Base-by-base conservation (phyloP, 805 yeast genomes). In the Ogataea saltuana region DNA sequence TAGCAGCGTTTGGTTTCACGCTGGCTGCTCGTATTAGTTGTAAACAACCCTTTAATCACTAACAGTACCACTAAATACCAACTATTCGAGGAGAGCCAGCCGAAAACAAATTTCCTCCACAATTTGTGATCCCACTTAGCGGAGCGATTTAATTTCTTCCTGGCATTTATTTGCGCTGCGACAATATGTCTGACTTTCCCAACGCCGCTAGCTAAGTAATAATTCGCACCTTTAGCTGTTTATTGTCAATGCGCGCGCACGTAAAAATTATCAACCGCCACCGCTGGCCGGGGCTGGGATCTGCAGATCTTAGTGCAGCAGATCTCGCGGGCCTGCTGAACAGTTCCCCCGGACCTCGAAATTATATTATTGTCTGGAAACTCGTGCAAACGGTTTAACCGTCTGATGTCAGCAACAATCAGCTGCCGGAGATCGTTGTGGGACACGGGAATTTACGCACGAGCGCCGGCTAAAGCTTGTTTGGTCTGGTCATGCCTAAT, bases 201-300 rank as follows among this genome's bases (percentile, higher is more conserved):
- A 16, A 4, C 12, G 28, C 29, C 29, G 23, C n/a, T n/a, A n/a
- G n/a, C n/a, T n/a, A n/a, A 34, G 5, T 28, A 28, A 13, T 28
- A 29, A 34, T 34, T 34, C 29, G 38, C 38, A 16, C 21, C 4
- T 34, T 22, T 34, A 16, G 38, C 25, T 25, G 28, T 25, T 25
- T 25, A 25, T 23, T 23, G 29, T 34, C 19, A 9, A 15, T 12
- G n/a, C 18, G 35, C 35, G 22, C 18, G 15, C 18, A 25, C 18
- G 25, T 10, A 22, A 15, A 34, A 34, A 16, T 23, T 25, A 25
- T 25, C 38, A 34, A 23, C 38, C 38, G 38, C 38, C 38, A 17
- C 38, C 28, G 28, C 38, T 21, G 13, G 38, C 38, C 38, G 28
- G 38, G 38, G 38, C 28, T 34, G 30, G 28, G 38, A 34, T 34